Conservation (phyloP, 495 filamentous ascomycete genomes). For the Saxophila tyrrhenica region DNA sequence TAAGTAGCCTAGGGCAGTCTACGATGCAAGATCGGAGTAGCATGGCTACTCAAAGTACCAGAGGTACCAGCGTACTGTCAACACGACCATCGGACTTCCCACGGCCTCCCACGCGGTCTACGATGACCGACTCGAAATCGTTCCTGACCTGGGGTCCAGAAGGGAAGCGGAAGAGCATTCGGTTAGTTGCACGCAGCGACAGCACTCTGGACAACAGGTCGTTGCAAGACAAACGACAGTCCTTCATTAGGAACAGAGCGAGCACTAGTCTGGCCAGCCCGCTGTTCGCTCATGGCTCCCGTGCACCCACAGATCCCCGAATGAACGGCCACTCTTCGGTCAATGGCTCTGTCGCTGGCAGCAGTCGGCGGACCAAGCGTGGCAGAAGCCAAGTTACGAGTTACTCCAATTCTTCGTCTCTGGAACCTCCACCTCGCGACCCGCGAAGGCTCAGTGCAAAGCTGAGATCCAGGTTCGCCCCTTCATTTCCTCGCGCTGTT, state of each 20-base stretch:
- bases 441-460: conserved; percentile 6
- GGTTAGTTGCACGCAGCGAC: conserved; percentile 20
- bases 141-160: conserved; percentile 10
- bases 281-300: conserved; percentile 14
- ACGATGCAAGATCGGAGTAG: conserved; percentile 18
- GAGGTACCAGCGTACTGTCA: conserved; percentile 23
- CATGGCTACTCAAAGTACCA: conserved; percentile 20
- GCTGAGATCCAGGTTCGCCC: conserved; percentile 10
- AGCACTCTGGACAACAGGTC: conserved; percentile 22
- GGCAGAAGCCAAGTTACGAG: conserved; percentile 8
- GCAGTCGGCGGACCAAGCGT: conserved; percentile 3
- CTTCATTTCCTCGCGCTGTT: conserved; percentile 14
- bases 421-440: conserved; percentile 11
- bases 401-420: conserved; percentile 15
- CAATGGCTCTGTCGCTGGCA: conserved; percentile 3
- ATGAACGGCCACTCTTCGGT: conserved; percentile 1
- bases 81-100: conserved; percentile 23
- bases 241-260: conserved; percentile 27
- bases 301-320: not conserved
- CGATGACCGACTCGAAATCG: conserved; percentile 2
- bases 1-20: conserved; percentile 9
- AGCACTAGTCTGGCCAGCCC: conserved; percentile 15
- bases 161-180: conserved; percentile 23
- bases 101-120: conserved; percentile 13
- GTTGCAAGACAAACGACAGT: conserved; percentile 25